Evolutionary conservation across 495 filamentous ascomycete species (phyloP).

Genomic region (Hamigera avellanea): DNA sequence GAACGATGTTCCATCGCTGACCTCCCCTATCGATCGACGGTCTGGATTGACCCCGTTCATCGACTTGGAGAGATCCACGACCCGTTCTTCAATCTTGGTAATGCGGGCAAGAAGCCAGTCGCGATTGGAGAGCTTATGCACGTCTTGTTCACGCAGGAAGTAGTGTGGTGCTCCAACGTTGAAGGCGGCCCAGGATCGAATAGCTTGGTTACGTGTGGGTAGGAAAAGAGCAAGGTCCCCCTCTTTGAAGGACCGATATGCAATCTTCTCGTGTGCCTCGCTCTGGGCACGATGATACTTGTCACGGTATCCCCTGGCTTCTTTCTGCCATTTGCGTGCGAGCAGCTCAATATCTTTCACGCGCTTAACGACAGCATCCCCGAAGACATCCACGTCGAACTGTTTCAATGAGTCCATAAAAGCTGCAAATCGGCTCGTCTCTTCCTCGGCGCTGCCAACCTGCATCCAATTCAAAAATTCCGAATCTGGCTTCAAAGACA

Average conservation of each 20-base stretch:
- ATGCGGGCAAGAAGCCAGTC: slow-evolving; percentile 97
- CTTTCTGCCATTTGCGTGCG: slow-evolving; percentile 81
- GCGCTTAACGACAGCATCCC: slow-evolving; percentile 71
- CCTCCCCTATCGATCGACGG: slow-evolving; percentile 38
- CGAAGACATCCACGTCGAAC: slow-evolving; percentile 74
- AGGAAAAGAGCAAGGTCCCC: slow-evolving; percentile 93
- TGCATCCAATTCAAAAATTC: slow-evolving; percentile 70
- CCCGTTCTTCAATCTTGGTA: slow-evolving; percentile 78
- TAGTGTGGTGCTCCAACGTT: slow-evolving; percentile 95
- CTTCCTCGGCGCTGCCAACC: slow-evolving; percentile 48
- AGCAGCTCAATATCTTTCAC: slow-evolving; percentile 83
- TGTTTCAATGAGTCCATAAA: slow-evolving; percentile 57
- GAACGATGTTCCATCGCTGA: slow-evolving; percentile 47
- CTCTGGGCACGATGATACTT: slow-evolving; percentile 73
- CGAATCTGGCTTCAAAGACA: slow-evolving; percentile 43
- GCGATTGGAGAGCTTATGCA: slow-evolving; percentile 65
- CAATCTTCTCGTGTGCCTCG: slow-evolving; percentile 92
- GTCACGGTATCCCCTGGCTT: slow-evolving; percentile 76
- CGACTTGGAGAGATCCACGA: slow-evolving; percentile 82
- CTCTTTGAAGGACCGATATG: slow-evolving; percentile 92
- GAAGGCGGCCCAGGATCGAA: slow-evolving; percentile 95
- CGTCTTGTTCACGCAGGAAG: slow-evolving; percentile 88
- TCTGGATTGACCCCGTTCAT: slow-evolving; percentile 47
- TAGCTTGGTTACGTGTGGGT: slow-evolving; percentile 85
- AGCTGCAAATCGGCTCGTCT: slow-evolving; percentile 56